Base-by-base conservation (phyloP, 805 yeast genomes). In the Candida fluviatilis region DNA sequence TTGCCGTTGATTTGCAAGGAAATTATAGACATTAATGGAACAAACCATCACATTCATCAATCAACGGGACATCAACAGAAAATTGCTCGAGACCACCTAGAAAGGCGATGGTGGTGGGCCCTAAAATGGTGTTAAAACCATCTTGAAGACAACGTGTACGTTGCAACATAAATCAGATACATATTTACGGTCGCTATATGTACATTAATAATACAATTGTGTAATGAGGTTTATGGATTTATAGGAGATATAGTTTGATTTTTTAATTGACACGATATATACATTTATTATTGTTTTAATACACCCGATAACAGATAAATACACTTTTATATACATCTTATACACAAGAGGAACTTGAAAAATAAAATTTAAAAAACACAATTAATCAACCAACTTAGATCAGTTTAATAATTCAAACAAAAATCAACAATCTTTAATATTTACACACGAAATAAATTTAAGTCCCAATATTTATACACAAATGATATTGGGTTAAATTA, bases 321-420 rank as follows among this genome's bases (percentile, higher is more conserved):
- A 26, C 35, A 33, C 23, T 10, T 33, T 31, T 31, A 31, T 23
- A 33, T 27, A 33, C 35, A 21, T 33, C 35, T 28, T 33, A 33
- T 33, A 33, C 35, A 33, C 35, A 33, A 19, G 35, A 33, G 35
- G 35, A 33, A 33, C 27, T 33, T 19, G 11, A 24, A 18, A n/a
- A 4, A 33, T 21, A 33, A 33, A 26, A 8, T 21, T 10, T 7
- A 26, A 26, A 26, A 7, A 26, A 26, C n/a, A 12, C 29, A 26
- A 12, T 26, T 13, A 26, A 26, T 12, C n/a, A 7, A 26, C 7
- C 13, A 26, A 11, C 25, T 8, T n/a, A 23, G 7, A 26, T 8
- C 29, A 10, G 5, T 6, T 26, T 13, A 26, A 26, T 6, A 26
- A 10, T 26, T 26, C n/a, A 10, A 26, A 26, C 15, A 13, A 21